Percentiles rank a stretch among this genome's conserved stretches.
Evolutionary conservation across 768 basidiomycete species (phyloP).

Genomic region (Tremella yokohamensis): DNA sequence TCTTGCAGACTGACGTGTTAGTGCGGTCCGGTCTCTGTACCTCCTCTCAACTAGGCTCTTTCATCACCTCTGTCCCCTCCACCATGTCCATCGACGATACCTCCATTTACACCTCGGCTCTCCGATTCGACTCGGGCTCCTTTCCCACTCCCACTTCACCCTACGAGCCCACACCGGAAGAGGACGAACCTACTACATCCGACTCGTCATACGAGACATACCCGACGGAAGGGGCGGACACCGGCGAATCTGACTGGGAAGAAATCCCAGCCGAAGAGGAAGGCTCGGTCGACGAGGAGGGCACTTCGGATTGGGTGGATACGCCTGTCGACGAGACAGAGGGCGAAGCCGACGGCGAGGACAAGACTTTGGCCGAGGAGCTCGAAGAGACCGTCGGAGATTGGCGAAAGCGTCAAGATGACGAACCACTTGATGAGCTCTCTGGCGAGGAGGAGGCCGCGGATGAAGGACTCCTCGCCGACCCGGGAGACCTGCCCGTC

Average conservation of each 20-base stretch:
- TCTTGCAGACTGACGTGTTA: too few species aligned
- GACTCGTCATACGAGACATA: not conserved
- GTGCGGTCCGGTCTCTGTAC: conserved; percentile 69
- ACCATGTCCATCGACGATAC: conserved; percentile 66
- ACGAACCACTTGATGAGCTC: not conserved
- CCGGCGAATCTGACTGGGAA: conserved; percentile 19
- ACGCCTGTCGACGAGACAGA: conserved; percentile 17
- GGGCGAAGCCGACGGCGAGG: conserved; percentile 13
- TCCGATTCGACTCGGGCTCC: conserved; percentile 57
- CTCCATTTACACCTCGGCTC: conserved; percentile 80
- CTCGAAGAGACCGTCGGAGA: conserved; percentile 9
- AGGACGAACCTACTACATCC: not conserved
- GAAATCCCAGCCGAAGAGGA: conserved; percentile 12
- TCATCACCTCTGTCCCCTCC: conserved; percentile 74
- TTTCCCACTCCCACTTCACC: conserved; percentile 14
- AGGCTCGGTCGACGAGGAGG: not conserved
- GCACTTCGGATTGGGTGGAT: not conserved
- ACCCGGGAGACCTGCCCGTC: not conserved
- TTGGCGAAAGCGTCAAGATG: not conserved
- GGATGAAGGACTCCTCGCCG: conserved; percentile 5
- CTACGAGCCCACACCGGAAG: conserved; percentile 2
- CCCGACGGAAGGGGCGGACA: conserved; percentile 2
- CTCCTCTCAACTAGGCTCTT: conserved; percentile 70
- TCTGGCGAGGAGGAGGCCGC: conserved; percentile 13
- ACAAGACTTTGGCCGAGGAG: conserved; percentile 12